phyloP scores from a whole-genome alignment of 805 yeast species.

The Barnettozyma botsteinii region DNA sequence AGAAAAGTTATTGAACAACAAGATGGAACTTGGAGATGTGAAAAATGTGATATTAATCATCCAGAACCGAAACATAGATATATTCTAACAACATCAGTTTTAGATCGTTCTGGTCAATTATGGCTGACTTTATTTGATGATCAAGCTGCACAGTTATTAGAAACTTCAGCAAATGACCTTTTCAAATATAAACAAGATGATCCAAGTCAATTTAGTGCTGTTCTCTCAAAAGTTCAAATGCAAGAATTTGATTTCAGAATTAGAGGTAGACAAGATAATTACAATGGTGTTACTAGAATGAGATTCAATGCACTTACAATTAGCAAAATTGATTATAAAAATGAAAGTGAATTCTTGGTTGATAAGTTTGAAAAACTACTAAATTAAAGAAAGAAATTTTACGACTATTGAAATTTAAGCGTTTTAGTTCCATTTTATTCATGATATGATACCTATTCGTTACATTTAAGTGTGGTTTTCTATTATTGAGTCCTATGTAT shows the following conservation, averaged over 20 bases:
- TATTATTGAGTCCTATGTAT: not conserved
- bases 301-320: conserved; percentile 64
- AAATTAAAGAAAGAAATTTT: conserved; percentile 7
- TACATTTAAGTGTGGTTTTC: no score
- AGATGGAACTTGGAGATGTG: conserved; percentile 87
- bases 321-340: conserved; percentile 46
- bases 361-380: conserved; percentile 25
- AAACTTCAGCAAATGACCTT: conserved; percentile 56
- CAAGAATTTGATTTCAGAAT: conserved; percentile 69
- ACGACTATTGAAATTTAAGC: no score
- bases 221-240: conserved; percentile 49
- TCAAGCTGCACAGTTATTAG: conserved; percentile 65
- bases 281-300: conserved; percentile 70
- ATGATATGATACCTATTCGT: no score
- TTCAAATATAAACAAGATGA: conserved; percentile 41
- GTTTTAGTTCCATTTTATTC: no score
- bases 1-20: conserved; percentile 74
- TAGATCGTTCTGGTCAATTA: conserved; percentile 75
- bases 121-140: conserved; percentile 89
- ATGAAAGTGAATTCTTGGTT: conserved; percentile 56
- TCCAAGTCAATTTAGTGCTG: conserved; percentile 38
- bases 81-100: conserved; percentile 66
- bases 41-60: conserved; percentile 72
- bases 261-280: conserved; percentile 78
- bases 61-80: conserved; percentile 74